A percentile compares a stretch with the other conserved stretches of the same genome.
These are phyloP conservation scores for Cercospora citrullina DNA, from an alignment of 2,329 filamentous ascomycete species.

Conservation along the genomic window DNA sequence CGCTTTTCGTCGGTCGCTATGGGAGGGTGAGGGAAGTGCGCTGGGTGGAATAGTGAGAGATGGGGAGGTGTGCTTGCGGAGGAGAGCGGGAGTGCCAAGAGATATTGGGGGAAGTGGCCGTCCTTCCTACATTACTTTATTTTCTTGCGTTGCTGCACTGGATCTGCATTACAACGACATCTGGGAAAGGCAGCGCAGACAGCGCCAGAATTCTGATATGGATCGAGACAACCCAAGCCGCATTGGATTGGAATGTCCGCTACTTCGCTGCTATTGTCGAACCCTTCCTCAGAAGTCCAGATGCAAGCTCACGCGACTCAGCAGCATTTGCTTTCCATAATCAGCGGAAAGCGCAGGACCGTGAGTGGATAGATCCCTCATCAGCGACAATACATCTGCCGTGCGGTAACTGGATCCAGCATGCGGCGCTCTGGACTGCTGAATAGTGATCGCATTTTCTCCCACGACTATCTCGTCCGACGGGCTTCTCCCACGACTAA, in stretches of 20 bases:
- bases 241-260: background rate
- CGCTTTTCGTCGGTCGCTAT: background rate
- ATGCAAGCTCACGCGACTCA: background rate
- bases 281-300: background rate
- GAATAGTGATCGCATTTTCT: background rate
- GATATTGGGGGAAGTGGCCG: background rate
- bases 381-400: background rate
- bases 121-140: background rate
- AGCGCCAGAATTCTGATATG: too few species aligned
- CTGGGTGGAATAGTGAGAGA: background rate
- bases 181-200: too few species aligned
- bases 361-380: background rate
- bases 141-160: background rate
- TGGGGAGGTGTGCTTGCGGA: background rate
- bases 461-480: background rate
- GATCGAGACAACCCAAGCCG: too few species aligned
- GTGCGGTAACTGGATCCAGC: background rate
- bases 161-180: background rate
- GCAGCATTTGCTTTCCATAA: background rate
- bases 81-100: conserved; percentile 7
- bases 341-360: background rate
- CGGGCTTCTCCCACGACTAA: background rate
- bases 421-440: background rate
- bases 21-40: background rate
- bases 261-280: background rate